Percentiles rank a stretch among this genome's conserved stretches.
Conservation (phyloP, 768 basidiomycete species). For the Sistotremastrum suecicum region DNA sequence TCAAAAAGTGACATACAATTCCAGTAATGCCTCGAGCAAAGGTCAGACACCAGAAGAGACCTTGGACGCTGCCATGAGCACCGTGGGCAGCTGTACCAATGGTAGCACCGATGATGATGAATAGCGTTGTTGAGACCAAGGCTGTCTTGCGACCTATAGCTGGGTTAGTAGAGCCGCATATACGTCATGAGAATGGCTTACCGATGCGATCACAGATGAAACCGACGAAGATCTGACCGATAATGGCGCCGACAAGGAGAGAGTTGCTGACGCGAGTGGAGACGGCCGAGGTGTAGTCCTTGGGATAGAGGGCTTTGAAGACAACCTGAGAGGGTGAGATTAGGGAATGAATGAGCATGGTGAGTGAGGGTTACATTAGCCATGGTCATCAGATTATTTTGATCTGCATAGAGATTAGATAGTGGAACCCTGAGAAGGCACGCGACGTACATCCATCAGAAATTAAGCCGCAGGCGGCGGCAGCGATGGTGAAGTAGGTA, state of each 20-base stretch:
- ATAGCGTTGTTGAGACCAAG: slow-evolving; percentile 48
- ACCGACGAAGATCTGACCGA: slow-evolving; percentile 50
- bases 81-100: slow-evolving; percentile 58
- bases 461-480: slow-evolving; percentile 52
- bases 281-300: slow-evolving; percentile 41
- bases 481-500: slow-evolving; percentile 47
- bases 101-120: slow-evolving; percentile 58
- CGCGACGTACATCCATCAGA: slow-evolving; percentile 38
- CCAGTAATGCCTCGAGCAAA: slow-evolving; percentile 59
- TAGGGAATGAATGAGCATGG: slow-evolving; percentile 1
- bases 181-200: too few species aligned
- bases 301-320: slow-evolving; percentile 49
- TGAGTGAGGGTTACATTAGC: slow-evolving; percentile 29
- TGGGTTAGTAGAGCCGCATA: too few species aligned
- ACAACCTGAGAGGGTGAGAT: slow-evolving; percentile 31
- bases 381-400: slow-evolving; percentile 63
- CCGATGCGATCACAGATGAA: slow-evolving; percentile 49
- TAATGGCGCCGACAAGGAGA: slow-evolving; percentile 50
- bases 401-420: slow-evolving; percentile 26
- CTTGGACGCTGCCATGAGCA: slow-evolving; percentile 34
- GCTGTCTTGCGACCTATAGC: slow-evolving; percentile 53
- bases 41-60: slow-evolving; percentile 65
- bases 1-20: slow-evolving; percentile 25
- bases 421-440: slow-evolving; percentile 4
- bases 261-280: slow-evolving; percentile 62